Evolutionary conservation across 345 rosid species (phyloP).

Genomic region (Sisymbrium altissimum): DNA sequence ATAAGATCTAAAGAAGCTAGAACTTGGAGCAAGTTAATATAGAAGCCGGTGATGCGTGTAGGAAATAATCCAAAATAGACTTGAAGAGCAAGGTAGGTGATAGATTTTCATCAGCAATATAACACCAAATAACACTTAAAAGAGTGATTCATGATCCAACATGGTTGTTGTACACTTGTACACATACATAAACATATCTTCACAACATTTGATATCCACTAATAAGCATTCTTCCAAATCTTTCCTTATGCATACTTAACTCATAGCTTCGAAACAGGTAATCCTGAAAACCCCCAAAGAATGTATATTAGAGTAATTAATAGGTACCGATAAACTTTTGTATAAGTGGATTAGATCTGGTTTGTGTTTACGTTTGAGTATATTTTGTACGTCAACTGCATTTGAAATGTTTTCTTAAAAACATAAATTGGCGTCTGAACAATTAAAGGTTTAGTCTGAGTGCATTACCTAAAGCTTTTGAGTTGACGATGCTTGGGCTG

Average conservation of each 20-base stretch:
- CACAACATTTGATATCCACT: slow-evolving; percentile 13
- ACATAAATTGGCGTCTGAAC: not conserved
- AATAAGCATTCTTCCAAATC: not conserved
- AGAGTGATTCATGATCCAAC: slow-evolving; percentile 25
- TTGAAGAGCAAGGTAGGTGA: not conserved
- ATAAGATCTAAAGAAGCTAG: too few species aligned
- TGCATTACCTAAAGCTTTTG: slow-evolving; percentile 65
- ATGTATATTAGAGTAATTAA: not conserved
- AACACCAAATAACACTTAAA: slow-evolving; percentile 5
- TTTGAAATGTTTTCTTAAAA: too few species aligned
- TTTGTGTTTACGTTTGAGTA: not conserved
- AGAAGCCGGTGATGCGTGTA: not conserved
- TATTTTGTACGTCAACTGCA: not conserved
- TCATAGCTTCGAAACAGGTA: slow-evolving; percentile 83
- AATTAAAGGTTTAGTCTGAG: not conserved
- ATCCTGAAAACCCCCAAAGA: slow-evolving; percentile 42
- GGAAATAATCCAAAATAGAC: not conserved
- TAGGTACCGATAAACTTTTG: not conserved
- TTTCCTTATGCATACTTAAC: slow-evolving; percentile 10
- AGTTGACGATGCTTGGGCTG: slow-evolving; percentile 82
- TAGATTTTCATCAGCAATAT: not conserved
- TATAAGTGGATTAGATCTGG: not conserved
- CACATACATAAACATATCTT: slow-evolving; percentile 8
- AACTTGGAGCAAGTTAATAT: too few species aligned
- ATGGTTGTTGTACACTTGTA: not conserved